Evolutionary conservation across 108 stramenopile species (phyloP).

Genomic region (Cyclostephanos invisitatus): DNA sequence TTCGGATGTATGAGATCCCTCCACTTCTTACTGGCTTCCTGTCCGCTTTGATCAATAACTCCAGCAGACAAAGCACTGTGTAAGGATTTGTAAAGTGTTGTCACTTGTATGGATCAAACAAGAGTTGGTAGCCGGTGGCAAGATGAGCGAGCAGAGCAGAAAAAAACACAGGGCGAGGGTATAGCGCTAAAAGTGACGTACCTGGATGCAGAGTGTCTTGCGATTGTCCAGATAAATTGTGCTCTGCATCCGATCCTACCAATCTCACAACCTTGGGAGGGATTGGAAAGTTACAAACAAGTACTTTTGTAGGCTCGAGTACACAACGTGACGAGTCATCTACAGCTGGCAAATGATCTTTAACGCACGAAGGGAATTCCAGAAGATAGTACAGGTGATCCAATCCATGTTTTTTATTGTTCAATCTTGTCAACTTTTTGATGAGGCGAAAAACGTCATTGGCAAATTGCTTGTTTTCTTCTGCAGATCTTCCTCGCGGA

Average conservation of each 20-base stretch:
- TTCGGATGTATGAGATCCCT: constrained; percentile 33
- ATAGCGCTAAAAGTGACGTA: neutral
- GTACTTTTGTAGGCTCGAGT: constrained; percentile 1
- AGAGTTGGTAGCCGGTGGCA: neutral
- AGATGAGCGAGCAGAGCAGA: neutral
- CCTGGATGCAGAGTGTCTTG: constrained; percentile 1
- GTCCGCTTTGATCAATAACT: neutral
- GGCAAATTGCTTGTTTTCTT: constrained; percentile 7
- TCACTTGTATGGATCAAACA: constrained; percentile 8
- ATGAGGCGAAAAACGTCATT: constrained; percentile 17
- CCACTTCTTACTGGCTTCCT: constrained; percentile 12
- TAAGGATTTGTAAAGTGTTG: constrained; percentile 8
- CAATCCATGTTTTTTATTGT: constrained; percentile 3
- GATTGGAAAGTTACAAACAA: constrained; percentile 21
- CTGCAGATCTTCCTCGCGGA: constrained; percentile 10
- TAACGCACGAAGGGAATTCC: constrained; percentile 13
- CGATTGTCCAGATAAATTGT: neutral
- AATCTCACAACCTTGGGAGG: neutral
- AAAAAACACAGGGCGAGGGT: neutral
- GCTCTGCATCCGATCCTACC: neutral
- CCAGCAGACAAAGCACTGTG: constrained; percentile 11
- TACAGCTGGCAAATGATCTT: constrained; percentile 1
- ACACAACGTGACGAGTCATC: constrained; percentile 5
- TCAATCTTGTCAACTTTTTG: constrained; percentile 8
- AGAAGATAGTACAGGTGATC: constrained; percentile 23